These are phyloP conservation scores for Acanthamoeba castellanii DNA, from an alignment of 208 protist genomes.

Conservation along the genomic window DNA sequence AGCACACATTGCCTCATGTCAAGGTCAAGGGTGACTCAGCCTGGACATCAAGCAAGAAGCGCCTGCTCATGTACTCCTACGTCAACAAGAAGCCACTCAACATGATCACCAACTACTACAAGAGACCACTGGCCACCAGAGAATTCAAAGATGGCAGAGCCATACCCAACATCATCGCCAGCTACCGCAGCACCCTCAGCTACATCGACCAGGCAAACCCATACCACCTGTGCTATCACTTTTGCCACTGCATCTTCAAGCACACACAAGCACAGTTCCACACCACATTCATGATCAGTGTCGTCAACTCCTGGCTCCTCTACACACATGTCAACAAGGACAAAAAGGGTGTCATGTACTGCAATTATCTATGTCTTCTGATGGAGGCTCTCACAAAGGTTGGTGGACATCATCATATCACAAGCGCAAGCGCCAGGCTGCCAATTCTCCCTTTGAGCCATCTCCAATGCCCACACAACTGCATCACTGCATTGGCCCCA, in stretches of 20 bases:
- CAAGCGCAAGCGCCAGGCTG: too few relatives aligned
- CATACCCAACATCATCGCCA: background rate
- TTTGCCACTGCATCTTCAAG: background rate
- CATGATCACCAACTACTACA: background rate
- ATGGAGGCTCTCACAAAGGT: too few relatives aligned
- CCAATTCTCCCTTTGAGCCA: too few relatives aligned
- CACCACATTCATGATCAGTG: background rate
- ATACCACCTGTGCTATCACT: background rate
- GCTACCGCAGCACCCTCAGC: background rate
- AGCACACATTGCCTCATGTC: background rate
- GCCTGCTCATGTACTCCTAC: background rate
- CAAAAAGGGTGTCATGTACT: background rate
- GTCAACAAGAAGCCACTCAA: background rate
- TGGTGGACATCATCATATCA: too few relatives aligned
- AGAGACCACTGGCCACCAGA: background rate
- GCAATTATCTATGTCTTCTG: too few relatives aligned
- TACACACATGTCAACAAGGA: background rate
- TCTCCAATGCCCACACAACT: too few relatives aligned
- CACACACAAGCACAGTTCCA: constrained; percentile 1
- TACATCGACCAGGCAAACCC: background rate
- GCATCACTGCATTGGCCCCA: too few relatives aligned
- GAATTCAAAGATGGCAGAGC: background rate
- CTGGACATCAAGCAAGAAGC: background rate
- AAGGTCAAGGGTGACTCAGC: background rate
- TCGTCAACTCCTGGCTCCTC: background rate